A percentile compares a stretch with the other conserved stretches of the same genome.
Conservation (phyloP, 2,329 filamentous ascomycete genomes). For the Fusarium siculi region DNA sequence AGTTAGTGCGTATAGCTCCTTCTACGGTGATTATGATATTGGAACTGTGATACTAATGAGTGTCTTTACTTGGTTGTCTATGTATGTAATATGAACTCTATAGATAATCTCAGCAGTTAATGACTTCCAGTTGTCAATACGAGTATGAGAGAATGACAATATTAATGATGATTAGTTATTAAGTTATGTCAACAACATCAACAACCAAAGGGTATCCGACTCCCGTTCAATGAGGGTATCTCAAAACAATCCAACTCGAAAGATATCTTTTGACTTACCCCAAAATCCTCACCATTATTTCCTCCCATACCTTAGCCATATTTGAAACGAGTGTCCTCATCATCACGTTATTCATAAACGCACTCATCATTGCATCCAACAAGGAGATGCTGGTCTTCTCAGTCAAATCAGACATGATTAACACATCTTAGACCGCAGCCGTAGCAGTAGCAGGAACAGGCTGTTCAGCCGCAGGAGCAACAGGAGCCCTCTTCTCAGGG, state of each 20-base stretch:
- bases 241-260: conserved; percentile 3
- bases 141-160: background rate
- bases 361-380: background rate
- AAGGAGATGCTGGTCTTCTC: background rate
- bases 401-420: background rate
- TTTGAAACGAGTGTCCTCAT: background rate
- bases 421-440: conserved; percentile 17
- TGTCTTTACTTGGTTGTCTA: background rate
- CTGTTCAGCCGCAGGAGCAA: conserved; percentile 10
- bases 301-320: background rate
- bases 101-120: background rate
- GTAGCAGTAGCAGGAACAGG: conserved; percentile 16
- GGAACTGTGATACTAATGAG: too few relatives aligned
- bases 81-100: background rate
- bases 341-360: background rate
- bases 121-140: background rate
- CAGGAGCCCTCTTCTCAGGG: conserved; percentile 56
- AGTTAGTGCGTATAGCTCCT: too few relatives aligned
- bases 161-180: conserved; percentile 28
- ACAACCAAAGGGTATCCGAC: conserved; percentile 23
- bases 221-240: conserved; percentile 41
- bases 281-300: background rate
- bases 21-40: background rate
- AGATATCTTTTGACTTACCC: background rate
- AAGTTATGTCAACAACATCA: background rate